A percentile compares a stretch with the other conserved stretches of the same genome.
These are phyloP conservation scores for Aciculosporium take DNA, from an alignment of 2,329 filamentous ascomycete genomes.

Conservation along the genomic window DNA sequence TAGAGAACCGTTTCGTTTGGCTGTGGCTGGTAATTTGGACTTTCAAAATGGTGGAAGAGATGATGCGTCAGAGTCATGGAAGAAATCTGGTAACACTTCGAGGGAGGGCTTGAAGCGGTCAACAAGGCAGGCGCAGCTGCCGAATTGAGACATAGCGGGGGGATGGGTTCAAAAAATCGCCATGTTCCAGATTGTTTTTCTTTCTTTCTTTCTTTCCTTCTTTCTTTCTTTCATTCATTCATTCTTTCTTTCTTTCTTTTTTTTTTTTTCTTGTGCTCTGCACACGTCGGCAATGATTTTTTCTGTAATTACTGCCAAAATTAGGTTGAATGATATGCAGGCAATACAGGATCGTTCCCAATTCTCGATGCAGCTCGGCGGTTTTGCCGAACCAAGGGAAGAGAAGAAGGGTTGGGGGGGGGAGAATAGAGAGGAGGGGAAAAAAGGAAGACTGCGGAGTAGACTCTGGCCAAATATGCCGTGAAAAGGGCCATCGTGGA, in stretches of 20 bases:
- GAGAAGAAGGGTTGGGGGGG: no score
- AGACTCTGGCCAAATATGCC: no score
- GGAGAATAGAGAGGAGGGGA: not conserved
- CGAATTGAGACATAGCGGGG: not conserved
- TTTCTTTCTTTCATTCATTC: no score
- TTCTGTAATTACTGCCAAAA: not conserved
- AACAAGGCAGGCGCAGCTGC: conserved; percentile 2
- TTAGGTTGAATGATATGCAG: not conserved
- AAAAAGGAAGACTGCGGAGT: no score
- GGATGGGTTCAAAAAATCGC: not conserved
- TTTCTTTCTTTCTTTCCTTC: no score
- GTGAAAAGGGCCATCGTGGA: no score
- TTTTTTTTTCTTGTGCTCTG: no score
- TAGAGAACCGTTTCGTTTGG: not conserved
- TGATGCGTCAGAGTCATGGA: not conserved
- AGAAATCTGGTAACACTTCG: not conserved
- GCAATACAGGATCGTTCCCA: not conserved
- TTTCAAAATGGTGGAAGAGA: no score
- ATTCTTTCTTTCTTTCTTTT: no score
- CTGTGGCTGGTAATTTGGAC: not conserved
- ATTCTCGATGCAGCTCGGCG: not conserved
- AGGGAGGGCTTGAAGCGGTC: not conserved
- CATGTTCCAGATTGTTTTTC: conserved; percentile 1
- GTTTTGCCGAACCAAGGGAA: not conserved
- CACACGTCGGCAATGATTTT: not conserved